Percentiles rank a stretch among this genome's conserved stretches.
Conservation (phyloP, 345 rosid genomes). For the Nasturtium officinale region DNA sequence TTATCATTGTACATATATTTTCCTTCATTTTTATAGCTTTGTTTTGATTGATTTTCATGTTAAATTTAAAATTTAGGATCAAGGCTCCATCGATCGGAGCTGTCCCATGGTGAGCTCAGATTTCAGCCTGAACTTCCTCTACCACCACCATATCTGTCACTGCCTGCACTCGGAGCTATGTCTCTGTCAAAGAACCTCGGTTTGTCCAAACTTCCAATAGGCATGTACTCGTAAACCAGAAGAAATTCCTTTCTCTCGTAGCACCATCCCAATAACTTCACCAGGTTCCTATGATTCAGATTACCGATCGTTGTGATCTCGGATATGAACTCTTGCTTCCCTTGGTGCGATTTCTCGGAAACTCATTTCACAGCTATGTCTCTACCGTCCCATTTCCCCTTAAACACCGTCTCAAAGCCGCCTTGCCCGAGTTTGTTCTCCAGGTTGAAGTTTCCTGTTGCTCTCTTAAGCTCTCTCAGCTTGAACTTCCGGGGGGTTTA, state of each 20-base stretch:
- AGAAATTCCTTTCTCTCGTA: conserved; percentile 54
- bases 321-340: conserved; percentile 76
- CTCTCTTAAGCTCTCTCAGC: conserved; percentile 55
- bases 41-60: too few species aligned
- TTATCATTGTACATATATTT: too few species aligned
- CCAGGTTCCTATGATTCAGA: conserved; percentile 70
- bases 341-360: conserved; percentile 65
- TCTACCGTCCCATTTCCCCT: conserved; percentile 52
- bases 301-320: conserved; percentile 79
- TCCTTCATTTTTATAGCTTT: too few species aligned
- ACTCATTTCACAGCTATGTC: conserved; percentile 75
- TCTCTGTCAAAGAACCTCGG: conserved; percentile 80
- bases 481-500: conserved; percentile 61
- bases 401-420: conserved; percentile 78
- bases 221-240: too few species aligned
- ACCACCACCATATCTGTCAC: conserved; percentile 62
- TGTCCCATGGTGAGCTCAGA: too few species aligned
- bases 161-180: conserved; percentile 57
- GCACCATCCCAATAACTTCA: conserved; percentile 82
- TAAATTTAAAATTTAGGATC: too few species aligned
- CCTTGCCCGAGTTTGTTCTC: conserved; percentile 74
- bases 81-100: too few species aligned
- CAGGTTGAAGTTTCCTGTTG: conserved; percentile 55
- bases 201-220: conserved; percentile 71
- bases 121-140: too few species aligned